Conservation (phyloP, 75 land plant species). For the Picea glauca region DNA sequence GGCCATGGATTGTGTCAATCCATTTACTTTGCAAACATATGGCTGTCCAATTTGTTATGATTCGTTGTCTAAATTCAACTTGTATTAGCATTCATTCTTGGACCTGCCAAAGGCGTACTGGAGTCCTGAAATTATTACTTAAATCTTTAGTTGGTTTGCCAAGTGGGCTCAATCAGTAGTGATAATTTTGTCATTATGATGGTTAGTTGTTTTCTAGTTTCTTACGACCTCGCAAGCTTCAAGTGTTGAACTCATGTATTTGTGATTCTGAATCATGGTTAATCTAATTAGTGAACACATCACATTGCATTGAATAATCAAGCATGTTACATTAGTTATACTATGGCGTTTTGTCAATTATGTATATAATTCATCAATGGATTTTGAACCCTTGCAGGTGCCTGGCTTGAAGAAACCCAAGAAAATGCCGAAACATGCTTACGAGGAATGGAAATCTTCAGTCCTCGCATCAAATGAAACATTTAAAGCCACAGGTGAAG, state of each 20-base stretch:
- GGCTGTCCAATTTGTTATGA: too few relatives aligned
- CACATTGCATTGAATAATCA: too few relatives aligned
- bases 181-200: too few relatives aligned
- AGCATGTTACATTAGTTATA: neutral
- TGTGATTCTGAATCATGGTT: neutral
- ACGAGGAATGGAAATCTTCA: slow-evolving; percentile 74
- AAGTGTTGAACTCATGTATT: neutral
- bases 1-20: too few relatives aligned
- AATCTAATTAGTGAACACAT: neutral
- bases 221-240: neutral
- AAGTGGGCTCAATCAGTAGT: too few relatives aligned
- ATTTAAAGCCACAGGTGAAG: slow-evolving; percentile 23
- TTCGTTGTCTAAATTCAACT: too few relatives aligned
- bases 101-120: too few relatives aligned
- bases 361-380: neutral
- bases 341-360: too few relatives aligned
- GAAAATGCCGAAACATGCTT: slow-evolving; percentile 36
- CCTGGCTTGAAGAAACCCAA: slow-evolving; percentile 57
- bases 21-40: too few relatives aligned
- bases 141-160: too few relatives aligned
- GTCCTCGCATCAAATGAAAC: slow-evolving; percentile 43
- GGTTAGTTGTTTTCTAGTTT: neutral
- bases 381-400: slow-evolving; percentile 13
- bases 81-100: too few relatives aligned
- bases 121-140: too few relatives aligned